phyloP scores from a whole-genome alignment of 306 rosid genomes.

The Sphenostylis stenocarpa region DNA sequence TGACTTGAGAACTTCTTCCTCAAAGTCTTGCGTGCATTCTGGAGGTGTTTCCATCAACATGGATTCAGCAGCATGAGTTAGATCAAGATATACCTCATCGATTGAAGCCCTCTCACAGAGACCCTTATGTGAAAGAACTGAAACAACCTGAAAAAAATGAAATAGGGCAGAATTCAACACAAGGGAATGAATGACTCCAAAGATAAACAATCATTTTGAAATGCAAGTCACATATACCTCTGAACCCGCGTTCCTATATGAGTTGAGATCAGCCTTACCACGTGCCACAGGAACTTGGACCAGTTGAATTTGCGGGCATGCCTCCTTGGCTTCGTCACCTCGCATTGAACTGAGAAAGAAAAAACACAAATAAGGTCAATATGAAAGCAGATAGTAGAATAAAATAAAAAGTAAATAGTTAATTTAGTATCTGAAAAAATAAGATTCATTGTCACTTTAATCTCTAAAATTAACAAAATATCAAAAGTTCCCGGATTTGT shows the following conservation, averaged over 20 bases:
- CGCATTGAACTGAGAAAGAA: constrained; percentile 93
- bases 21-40: constrained; percentile 51
- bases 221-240: constrained; percentile 48
- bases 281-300: constrained; percentile 92
- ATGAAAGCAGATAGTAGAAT: neutral
- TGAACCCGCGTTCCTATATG: constrained; percentile 81
- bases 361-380: neutral
- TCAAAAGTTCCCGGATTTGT: neutral
- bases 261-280: constrained; percentile 89
- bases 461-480: neutral
- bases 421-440: neutral
- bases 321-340: constrained; percentile 86
- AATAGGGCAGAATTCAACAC: constrained; percentile 10
- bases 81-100: constrained; percentile 96
- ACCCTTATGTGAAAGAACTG: constrained; percentile 76
- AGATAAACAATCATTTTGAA: neutral
- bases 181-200: neutral
- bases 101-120: constrained; percentile 97
- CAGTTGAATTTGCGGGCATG: constrained; percentile 78
- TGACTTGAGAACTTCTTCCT: constrained; percentile 76
- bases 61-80: constrained; percentile 78
- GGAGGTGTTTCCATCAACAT: constrained; percentile 77
- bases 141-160: constrained; percentile 60
- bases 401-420: neutral
- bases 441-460: neutral